Base-by-base conservation (phyloP, 2,329 filamentous ascomycete species). In the Trichoderma sp. region DNA sequence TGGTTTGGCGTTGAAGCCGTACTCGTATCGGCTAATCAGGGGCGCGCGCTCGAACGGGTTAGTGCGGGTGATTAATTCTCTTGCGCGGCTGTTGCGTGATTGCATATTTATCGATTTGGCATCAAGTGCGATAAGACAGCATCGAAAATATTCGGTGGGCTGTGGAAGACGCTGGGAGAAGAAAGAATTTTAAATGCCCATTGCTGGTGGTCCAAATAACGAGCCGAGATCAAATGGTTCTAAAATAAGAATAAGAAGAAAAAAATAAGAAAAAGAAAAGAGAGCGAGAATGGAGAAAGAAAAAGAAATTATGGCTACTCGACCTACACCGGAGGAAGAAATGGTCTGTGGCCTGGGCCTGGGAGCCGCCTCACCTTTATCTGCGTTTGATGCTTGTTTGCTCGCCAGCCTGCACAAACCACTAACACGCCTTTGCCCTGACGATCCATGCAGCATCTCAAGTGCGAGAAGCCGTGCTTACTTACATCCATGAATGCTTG, bases 1-100 rank as follows among this genome's bases (percentile, higher is more conserved):
- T 67, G 76, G 71, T 38, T 69, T 59, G 69, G 31, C 31, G 76
- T 73, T 62, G 76, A 62, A 31, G 75, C 75, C 56, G 33, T 63
- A 62, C 31, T 62, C 67, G 72, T 66, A 41, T 63, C 62, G 66
- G 50, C 29, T 45, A 76, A 77, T 77, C 41, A 77, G 75, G 76
- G 76, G 76, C 75, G 60, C 16, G 64, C 66, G 65, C 75, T 74
- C 60, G 62, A 77, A 74, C n/a, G 53, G 67, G 50, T 75, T 77
- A 77, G 76, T 68, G 76, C 41, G 60, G 60, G 33, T 59, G 67
- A 24, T 50, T 18, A 59, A 41, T 33, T 60, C 31, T 64, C 74
- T 60, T 21, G 63, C 59, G 14, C 59, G 27, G 68, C 38, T 41
- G 27, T 45, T 72, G 21, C 41, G 60, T 35, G 69, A 64, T 72